A percentile compares a stretch with the other conserved stretches of the same genome.
Conservation (phyloP, 192 early-diverging fungal species). For the Backusella parvicylindrica region DNA sequence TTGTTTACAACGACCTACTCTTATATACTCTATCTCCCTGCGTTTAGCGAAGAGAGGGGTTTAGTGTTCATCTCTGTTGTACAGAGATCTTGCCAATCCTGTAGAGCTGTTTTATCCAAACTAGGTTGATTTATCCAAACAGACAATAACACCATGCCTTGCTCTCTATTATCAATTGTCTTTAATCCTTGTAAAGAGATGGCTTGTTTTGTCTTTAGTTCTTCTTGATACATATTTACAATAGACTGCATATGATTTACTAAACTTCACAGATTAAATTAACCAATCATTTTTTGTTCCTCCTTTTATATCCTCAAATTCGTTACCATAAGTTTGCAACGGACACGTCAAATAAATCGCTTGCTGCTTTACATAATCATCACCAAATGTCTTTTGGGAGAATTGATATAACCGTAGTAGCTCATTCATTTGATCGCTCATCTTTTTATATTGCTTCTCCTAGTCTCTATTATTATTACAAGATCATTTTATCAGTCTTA, state of each 20-base stretch:
- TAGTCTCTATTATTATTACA: background rate
- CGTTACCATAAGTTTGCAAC: constrained; percentile 17
- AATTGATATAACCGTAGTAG: constrained; percentile 2
- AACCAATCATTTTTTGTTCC: background rate
- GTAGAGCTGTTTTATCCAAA: constrained; percentile 1
- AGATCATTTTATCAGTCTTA: background rate
- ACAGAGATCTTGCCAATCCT: constrained; percentile 29
- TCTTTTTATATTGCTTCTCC: constrained; percentile 24
- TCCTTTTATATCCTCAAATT: too few species aligned
- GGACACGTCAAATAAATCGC: constrained; percentile 30
- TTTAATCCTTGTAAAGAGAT: constrained; percentile 9
- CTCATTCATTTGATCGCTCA: constrained; percentile 15
- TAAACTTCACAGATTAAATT: background rate
- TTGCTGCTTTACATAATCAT: background rate
- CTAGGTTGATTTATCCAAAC: constrained; percentile 34
- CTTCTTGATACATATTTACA: constrained; percentile 24
- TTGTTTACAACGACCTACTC: background rate
- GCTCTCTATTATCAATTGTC: constrained; percentile 11
- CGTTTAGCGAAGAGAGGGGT: background rate
- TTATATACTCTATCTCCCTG: background rate
- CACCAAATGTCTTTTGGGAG: background rate
- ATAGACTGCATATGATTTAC: constrained; percentile 1
- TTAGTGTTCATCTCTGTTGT: constrained; percentile 14
- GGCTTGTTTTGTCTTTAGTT: constrained; percentile 16
- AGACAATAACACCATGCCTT: constrained; percentile 28